Conservation (phyloP, 108 stramenopile species). For the Nitzschia inconspicua region DNA sequence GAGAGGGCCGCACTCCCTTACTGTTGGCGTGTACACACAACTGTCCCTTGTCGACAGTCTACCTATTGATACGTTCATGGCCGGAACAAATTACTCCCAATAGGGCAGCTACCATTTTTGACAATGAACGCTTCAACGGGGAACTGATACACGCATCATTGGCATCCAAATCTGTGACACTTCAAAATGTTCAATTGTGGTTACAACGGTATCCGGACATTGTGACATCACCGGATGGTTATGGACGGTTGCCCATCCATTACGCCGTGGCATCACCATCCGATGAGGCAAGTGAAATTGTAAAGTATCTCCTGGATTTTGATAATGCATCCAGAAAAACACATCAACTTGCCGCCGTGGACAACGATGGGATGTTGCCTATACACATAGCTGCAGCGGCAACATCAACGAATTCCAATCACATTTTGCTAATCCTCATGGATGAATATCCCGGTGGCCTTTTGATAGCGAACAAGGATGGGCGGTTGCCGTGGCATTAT, state of each 20-base stretch:
- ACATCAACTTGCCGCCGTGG: slow-evolving; percentile 3
- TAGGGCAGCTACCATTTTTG: not conserved
- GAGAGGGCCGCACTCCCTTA: slow-evolving; percentile 9
- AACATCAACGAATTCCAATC: slow-evolving; percentile 14
- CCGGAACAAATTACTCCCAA: slow-evolving; percentile 12
- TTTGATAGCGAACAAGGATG: slow-evolving; percentile 44
- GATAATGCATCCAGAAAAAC: not conserved
- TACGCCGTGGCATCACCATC: slow-evolving; percentile 55
- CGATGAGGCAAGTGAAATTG: slow-evolving; percentile 25
- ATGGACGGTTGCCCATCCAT: slow-evolving; percentile 56
- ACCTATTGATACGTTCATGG: slow-evolving; percentile 17
- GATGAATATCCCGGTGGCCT: slow-evolving; percentile 33
- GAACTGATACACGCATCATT: slow-evolving; percentile 18
- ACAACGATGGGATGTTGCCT: slow-evolving; percentile 52
- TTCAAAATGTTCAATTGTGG: slow-evolving; percentile 8
- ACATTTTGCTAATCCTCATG: slow-evolving; percentile 25
- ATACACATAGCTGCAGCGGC: slow-evolving; percentile 52
- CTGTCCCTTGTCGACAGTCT: slow-evolving; percentile 9
- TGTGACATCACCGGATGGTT: slow-evolving; percentile 23
- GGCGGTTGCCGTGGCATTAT: slow-evolving; percentile 59
- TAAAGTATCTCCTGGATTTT: not conserved
- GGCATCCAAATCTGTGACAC: slow-evolving; percentile 9
- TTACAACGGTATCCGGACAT: not conserved
- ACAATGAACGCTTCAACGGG: slow-evolving; percentile 1
- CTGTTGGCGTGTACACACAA: slow-evolving; percentile 16